A percentile compares a stretch with the other conserved stretches of the same genome.
These are phyloP conservation scores for Curvularia verruculosa DNA, from an alignment of 2,329 filamentous ascomycete genomes.

Conservation along the genomic window DNA sequence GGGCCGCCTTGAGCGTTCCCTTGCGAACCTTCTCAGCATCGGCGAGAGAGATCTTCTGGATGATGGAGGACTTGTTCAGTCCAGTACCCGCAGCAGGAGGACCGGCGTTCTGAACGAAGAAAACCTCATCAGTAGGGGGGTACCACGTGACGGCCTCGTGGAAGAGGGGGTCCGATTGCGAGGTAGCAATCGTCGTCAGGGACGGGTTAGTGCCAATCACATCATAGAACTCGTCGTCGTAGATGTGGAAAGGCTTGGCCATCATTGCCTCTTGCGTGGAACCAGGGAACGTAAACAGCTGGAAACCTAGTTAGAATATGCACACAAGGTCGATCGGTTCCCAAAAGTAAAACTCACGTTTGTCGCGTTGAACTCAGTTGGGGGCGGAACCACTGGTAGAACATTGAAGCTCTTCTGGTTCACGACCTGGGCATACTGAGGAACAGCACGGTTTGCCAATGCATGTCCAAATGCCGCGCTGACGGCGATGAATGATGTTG, in stretches of 20 bases:
- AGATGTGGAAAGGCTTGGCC: constrained; percentile 35
- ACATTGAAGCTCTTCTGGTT: constrained; percentile 33
- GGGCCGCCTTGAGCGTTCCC: constrained; percentile 26
- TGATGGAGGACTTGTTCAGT: constrained; percentile 34
- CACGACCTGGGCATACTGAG: constrained; percentile 29
- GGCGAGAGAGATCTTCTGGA: constrained; percentile 34
- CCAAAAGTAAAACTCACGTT: constrained; percentile 17
- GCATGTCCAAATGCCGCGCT: constrained; percentile 13
- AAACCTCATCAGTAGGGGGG: constrained; percentile 30
- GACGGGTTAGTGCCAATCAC: constrained; percentile 32
- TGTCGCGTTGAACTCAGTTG: constrained; percentile 25
- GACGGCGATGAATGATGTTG: constrained; percentile 7
- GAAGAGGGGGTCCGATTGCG: constrained; percentile 31
- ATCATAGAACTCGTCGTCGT: constrained; percentile 34
- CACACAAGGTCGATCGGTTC: not conserved
- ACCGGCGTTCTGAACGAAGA: constrained; percentile 36
- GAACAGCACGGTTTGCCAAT: constrained; percentile 27
- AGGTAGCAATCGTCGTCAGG: constrained; percentile 31
- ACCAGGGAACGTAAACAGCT: constrained; percentile 32
- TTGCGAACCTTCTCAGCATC: constrained; percentile 33
- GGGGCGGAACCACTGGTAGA: constrained; percentile 26
- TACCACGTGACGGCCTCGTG: constrained; percentile 36
- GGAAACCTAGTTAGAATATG: constrained; percentile 10
- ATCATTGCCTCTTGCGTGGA: constrained; percentile 27
- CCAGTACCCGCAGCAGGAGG: constrained; percentile 32